phyloP scores from a whole-genome alignment of 1,139 yeast species.

The Lizanozyma gosingica region DNA sequence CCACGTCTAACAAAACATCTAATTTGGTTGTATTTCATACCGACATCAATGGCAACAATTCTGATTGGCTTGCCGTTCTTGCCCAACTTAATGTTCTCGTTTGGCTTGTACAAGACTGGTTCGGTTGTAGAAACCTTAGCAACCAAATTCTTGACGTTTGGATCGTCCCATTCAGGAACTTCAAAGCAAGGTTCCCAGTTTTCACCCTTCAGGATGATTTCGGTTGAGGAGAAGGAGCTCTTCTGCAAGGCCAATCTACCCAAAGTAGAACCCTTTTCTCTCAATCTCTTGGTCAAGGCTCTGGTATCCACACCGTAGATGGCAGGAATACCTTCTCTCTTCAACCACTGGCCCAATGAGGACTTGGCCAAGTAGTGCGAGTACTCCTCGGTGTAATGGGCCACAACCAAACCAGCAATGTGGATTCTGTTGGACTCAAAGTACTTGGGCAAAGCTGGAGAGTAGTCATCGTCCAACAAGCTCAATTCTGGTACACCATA shows the following conservation, averaged over 20 bases:
- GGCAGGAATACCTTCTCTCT: constrained; percentile 89
- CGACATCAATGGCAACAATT: constrained; percentile 90
- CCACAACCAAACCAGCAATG: constrained; percentile 94
- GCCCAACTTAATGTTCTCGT: constrained; percentile 41
- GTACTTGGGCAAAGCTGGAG: constrained; percentile 75
- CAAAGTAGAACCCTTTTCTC: constrained; percentile 86
- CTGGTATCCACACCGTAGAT: constrained; percentile 97
- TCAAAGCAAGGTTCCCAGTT: constrained; percentile 60
- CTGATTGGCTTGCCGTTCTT: constrained; percentile 71
- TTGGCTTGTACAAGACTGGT: constrained; percentile 67
- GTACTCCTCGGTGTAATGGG: constrained; percentile 93
- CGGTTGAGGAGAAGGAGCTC: constrained; percentile 26
- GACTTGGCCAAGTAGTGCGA: constrained; percentile 91
- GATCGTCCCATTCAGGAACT: constrained; percentile 86
- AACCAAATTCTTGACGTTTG: constrained; percentile 85
- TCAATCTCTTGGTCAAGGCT: constrained; percentile 83
- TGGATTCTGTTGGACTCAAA: constrained; percentile 90
- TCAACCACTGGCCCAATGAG: constrained; percentile 89
- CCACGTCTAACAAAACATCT: constrained; percentile 96
- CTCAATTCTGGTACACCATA: constrained; percentile 94
- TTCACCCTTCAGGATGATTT: constrained; percentile 14
- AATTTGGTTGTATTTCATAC: constrained; percentile 96
- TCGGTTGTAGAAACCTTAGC: constrained; percentile 77
- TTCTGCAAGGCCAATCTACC: constrained; percentile 73
- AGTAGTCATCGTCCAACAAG: constrained; percentile 60